phyloP scores from a whole-genome alignment of 1,284 basidiomycete genomes.

The Fomitopsis schrenkii region DNA sequence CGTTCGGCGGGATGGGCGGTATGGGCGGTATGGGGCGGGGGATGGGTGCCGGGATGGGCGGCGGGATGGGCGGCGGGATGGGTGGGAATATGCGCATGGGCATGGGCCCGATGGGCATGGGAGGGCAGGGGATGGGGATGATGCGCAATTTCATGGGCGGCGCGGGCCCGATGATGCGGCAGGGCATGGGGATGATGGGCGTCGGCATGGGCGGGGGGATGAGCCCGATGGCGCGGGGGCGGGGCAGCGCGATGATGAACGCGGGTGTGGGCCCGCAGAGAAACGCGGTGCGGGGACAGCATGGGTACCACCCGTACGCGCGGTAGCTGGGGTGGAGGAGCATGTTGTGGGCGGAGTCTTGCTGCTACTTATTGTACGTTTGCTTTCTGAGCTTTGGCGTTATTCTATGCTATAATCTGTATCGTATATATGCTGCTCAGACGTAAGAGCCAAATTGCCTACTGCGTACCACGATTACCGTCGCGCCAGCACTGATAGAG shows the following conservation, averaged over 20 bases:
- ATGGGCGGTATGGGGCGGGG: constrained; percentile 35
- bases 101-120: constrained; percentile 31
- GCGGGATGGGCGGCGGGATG: constrained; percentile 15
- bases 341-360: no score
- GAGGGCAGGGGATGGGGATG: constrained; percentile 25
- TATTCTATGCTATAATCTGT: no score
- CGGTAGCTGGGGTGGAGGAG: constrained; percentile 25
- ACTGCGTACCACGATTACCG: no score
- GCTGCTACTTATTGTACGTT: no score
- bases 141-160: constrained; percentile 25
- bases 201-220: constrained; percentile 27
- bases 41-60: constrained; percentile 30
- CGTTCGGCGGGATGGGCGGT: constrained; percentile 24
- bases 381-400: no score
- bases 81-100: constrained; percentile 26
- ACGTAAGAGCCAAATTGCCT: no score
- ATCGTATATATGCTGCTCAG: no score
- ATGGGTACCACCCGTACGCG: constrained; percentile 60
- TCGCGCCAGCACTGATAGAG: no score
- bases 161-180: constrained; percentile 19
- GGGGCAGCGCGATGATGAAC: constrained; percentile 34
- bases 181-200: constrained; percentile 33
- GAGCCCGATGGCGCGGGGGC: constrained; percentile 19
- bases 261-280: constrained; percentile 51
- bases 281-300: constrained; percentile 50